Conservation (phyloP, 129 eudicot genomes). For the Tanacetum coccineum region DNA sequence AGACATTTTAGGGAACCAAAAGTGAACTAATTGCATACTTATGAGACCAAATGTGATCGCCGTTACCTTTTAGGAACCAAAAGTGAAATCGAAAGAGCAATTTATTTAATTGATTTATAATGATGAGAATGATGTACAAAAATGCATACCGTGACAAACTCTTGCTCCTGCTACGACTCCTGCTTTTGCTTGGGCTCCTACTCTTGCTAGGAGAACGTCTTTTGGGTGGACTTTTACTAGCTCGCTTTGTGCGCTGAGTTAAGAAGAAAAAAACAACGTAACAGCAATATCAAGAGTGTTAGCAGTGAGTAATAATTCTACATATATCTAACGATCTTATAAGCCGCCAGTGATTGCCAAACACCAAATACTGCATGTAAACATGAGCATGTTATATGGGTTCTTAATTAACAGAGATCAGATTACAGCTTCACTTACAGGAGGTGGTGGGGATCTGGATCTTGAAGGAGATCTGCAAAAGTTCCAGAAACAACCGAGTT, state of each 20-base stretch:
- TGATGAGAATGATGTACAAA: not conserved
- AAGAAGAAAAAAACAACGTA: slow-evolving; percentile 13
- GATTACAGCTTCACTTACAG: slow-evolving; percentile 61
- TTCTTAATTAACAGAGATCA: not conserved
- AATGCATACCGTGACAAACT: slow-evolving; percentile 57
- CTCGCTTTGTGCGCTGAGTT: slow-evolving; percentile 54
- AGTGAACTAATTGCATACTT: no score
- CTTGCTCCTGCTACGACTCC: slow-evolving; percentile 71
- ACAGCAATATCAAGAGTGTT: slow-evolving; percentile 14
- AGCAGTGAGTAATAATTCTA: not conserved
- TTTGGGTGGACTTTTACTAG: slow-evolving; percentile 73
- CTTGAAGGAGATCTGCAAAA: slow-evolving; percentile 99
- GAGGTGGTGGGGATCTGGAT: slow-evolving; percentile 84
- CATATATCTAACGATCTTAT: not conserved
- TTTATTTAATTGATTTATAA: no score
- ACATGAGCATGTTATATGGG: not conserved
- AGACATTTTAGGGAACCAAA: no score
- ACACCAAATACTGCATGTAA: not conserved
- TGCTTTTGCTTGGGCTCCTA: slow-evolving; percentile 52
- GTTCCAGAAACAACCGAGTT: slow-evolving; percentile 89
- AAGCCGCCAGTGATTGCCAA: no score
- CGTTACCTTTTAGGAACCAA: no score
- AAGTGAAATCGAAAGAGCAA: no score
- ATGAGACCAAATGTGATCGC: no score
- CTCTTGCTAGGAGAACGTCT: slow-evolving; percentile 42